phyloP scores from a whole-genome alignment of 139 green algal genomes.

The Penium margaritaceum region DNA sequence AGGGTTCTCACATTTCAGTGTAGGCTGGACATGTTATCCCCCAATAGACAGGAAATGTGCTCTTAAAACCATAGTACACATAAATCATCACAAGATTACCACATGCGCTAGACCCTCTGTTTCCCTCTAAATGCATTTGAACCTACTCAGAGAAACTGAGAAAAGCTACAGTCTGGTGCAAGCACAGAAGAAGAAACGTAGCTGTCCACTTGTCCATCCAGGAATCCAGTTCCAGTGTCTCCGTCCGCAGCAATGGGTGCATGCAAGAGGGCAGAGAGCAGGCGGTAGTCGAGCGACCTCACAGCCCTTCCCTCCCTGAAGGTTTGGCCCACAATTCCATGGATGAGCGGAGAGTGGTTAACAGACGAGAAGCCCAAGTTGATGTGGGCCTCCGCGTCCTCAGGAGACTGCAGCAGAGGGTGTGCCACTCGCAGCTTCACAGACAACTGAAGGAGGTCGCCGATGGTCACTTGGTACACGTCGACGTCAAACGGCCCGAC shows the following conservation, averaged over 20 bases:
- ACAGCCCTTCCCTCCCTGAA: constrained; percentile 17
- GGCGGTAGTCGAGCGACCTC: constrained; percentile 10
- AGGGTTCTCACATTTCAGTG: too few species aligned
- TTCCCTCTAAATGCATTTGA: too few species aligned
- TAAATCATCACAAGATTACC: too few species aligned
- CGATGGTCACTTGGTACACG: constrained; percentile 14
- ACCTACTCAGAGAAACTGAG: too few species aligned
- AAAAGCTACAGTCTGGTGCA: constrained; percentile 19
- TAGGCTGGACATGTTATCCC: too few species aligned
- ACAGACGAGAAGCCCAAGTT: constrained; percentile 23
- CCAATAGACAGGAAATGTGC: too few species aligned
- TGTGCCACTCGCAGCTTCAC: constrained; percentile 20
- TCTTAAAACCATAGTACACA: too few species aligned
- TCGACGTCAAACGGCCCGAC: constrained; percentile 14
- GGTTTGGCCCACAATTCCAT: constrained; percentile 40
- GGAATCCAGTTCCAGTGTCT: constrained; percentile 1
- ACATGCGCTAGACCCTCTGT: too few species aligned
- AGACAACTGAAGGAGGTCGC: constrained; percentile 9
- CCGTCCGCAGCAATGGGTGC: constrained; percentile 18
- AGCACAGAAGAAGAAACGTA: constrained; percentile 11
- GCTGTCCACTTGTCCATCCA: constrained; percentile 6
- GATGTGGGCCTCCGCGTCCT: constrained; percentile 32
- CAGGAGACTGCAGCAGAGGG: constrained; percentile 19
- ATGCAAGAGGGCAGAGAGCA: background rate
- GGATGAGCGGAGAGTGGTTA: background rate